Conservation (phyloP, 495 filamentous ascomycete genomes). For the Lentithecium fluviatile region DNA sequence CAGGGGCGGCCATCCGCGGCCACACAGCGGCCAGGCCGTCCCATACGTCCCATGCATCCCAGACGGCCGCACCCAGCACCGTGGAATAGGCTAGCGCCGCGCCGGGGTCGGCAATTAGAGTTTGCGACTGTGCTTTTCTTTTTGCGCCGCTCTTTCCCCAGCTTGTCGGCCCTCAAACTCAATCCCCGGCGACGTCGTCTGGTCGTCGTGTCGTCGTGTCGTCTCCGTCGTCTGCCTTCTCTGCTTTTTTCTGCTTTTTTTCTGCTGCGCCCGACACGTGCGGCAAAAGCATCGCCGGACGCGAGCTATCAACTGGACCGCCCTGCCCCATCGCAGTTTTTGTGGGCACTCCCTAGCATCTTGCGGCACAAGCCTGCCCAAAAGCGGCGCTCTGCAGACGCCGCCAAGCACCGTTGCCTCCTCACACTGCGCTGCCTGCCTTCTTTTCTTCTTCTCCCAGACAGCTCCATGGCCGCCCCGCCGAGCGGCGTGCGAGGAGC, state of each 20-base stretch:
- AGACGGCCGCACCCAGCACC: constrained; percentile 19
- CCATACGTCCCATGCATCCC: too few species aligned
- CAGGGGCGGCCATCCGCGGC: background rate
- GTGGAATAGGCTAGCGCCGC: constrained; percentile 26
- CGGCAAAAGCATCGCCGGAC: constrained; percentile 14
- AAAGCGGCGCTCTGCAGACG: constrained; percentile 31
- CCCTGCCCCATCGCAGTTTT: too few species aligned
- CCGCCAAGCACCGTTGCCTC: constrained; percentile 22
- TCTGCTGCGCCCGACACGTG: constrained; percentile 2
- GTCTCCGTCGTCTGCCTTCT: too few species aligned
- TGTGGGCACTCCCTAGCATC: background rate
- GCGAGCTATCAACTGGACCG: too few species aligned
- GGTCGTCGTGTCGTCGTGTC: too few species aligned
- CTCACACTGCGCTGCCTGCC: background rate
- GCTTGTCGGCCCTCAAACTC: constrained; percentile 9
- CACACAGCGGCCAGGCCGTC: constrained; percentile 25
- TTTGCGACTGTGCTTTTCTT: constrained; percentile 25
- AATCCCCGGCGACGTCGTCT: too few species aligned
- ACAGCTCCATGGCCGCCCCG: background rate
- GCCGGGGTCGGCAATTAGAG: constrained; percentile 34
- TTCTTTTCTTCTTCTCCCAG: constrained; percentile 5
- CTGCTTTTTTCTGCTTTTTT: constrained; percentile 16
- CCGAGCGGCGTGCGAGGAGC: background rate
- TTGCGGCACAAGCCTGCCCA: constrained; percentile 7
- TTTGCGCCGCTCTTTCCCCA: constrained; percentile 7